Conservation (phyloP, 1,284 basidiomycete species). For the Rhodotorula sp. region DNA sequence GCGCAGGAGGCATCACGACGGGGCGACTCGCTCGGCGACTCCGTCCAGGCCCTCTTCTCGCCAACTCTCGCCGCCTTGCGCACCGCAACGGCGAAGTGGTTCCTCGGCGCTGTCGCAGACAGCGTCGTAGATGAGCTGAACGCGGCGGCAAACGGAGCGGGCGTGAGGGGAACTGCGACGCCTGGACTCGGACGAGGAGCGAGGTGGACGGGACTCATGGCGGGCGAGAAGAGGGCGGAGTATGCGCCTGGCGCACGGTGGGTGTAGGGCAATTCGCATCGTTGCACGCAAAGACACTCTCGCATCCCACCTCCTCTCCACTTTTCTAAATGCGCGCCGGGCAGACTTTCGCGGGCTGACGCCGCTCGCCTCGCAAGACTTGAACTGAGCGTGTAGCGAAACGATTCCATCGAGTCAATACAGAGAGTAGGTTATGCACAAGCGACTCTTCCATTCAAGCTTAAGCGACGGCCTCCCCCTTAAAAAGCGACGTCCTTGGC, state of each 20-base stretch:
- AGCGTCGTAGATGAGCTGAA: slow-evolving; percentile 10
- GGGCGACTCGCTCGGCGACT: slow-evolving; percentile 41
- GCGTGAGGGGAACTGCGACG: neutral
- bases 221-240: no score
- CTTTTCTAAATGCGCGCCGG: no score
- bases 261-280: no score
- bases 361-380: no score
- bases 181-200: neutral
- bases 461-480: neutral
- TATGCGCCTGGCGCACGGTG: no score
- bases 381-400: no score
- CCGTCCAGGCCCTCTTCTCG: neutral
- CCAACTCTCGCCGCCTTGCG: slow-evolving; percentile 9
- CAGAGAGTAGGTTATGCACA: neutral
- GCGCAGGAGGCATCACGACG: slow-evolving; percentile 31
- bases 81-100: neutral
- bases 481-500: slow-evolving; percentile 27
- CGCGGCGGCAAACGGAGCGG: neutral
- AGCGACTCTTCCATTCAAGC: neutral
- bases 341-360: no score
- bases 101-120: slow-evolving; percentile 14
- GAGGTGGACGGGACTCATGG: no score
- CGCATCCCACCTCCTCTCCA: no score
- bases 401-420: no score
- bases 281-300: no score